Base-by-base conservation (phyloP, 306 rosid species). In the Styphnolobium japonicum region DNA sequence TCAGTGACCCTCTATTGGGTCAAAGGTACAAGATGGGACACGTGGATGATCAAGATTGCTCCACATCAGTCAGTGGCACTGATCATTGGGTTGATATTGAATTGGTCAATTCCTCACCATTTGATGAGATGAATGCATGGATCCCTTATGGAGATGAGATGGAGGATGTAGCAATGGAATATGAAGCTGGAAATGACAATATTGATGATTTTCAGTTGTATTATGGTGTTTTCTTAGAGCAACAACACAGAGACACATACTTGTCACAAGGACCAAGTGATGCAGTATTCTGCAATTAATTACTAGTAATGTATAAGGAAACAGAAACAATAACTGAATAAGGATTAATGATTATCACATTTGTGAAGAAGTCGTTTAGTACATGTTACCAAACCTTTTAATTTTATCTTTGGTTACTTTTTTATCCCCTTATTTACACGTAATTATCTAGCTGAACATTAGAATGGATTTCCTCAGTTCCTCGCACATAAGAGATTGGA, bases 71-170 rank as follows among this genome's bases (percentile, higher is more conserved):
- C 48, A 70, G 10, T 81, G 78, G 42, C 36, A 22, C 10, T 31
- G 70, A 80, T 64, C 42, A 74, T 51, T 84, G 85, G 80, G 55
- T 73, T 73, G 86, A 80, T 29, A 68, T 73, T 76, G 87, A 80
- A 16, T 69, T 61, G 60, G 65, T 40, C 29, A 62, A 87, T 76
- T 82, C 80, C 18, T 69, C 67, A 3, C 84, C 18, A 2, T 64
- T 74, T 19, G 78, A 77, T 62, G 84, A 82, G 55, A 34, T 76
- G 77, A 76, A 85, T 82, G 65, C 45, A 39, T 81, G 81, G 86
- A 79, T 66, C 10, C 21, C 80, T 23, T 73, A 51, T 72, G 88
- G 51, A 52, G 63, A 65, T 36, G 81, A 37, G 66, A 73, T 71
- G 79, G 82, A 67, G 19, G 51, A 52, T 71, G 31, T 53, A 9